A percentile compares a stretch with the other conserved stretches of the same genome.
These are phyloP conservation scores for Citrullus colocynthis DNA, from an alignment of 306 rosid genomes.

Conservation along the genomic window DNA sequence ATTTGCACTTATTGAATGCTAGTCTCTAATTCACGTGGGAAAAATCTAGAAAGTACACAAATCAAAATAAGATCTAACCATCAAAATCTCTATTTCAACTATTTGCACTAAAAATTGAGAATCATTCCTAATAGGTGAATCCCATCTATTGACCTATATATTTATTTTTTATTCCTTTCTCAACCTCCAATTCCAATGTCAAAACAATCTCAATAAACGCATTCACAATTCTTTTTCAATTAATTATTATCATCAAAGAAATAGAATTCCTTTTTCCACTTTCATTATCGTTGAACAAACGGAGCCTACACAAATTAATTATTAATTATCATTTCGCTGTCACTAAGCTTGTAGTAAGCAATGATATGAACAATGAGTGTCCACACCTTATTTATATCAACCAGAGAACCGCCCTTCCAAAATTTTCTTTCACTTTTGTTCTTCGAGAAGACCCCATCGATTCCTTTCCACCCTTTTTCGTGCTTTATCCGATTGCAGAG, in stretches of 20 bases:
- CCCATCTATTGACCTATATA: no score
- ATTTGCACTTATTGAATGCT: no score
- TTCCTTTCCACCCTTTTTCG: not conserved
- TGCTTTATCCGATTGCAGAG: not conserved
- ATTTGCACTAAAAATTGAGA: no score
- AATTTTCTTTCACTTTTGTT: not conserved
- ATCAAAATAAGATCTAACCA: no score
- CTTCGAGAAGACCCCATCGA: not conserved
- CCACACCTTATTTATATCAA: not conserved
- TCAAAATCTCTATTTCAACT: no score
- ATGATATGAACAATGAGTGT: not conserved
- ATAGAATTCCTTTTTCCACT: not conserved
- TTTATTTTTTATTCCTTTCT: no score
- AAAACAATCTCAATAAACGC: not conserved
- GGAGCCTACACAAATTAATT: not conserved
- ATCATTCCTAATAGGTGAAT: no score
- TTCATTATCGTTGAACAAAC: not conserved
- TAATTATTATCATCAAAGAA: not conserved
- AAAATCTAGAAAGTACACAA: no score
- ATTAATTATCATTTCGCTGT: not conserved
- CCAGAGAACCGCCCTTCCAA: not conserved
- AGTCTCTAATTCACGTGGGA: no score
- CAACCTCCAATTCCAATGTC: not conserved
- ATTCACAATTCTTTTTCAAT: not conserved
- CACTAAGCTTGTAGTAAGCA: not conserved